Base-by-base conservation (phyloP, 2,329 filamentous ascomycete genomes). In the Sporothrix variecibatus region DNA sequence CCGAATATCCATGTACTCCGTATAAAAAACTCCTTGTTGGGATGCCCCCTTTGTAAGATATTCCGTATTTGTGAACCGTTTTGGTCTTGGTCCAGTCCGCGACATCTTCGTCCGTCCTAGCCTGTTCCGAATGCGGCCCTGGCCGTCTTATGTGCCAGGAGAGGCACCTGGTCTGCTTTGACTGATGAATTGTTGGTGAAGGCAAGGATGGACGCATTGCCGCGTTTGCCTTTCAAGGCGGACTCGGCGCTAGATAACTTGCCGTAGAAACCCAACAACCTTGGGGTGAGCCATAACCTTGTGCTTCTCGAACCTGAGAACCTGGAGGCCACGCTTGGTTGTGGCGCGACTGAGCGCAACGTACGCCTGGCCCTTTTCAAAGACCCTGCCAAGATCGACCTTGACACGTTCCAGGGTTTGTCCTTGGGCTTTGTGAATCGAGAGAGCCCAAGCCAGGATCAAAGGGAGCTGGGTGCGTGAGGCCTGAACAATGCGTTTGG, bases 351-450 rank as follows among this genome's bases (percentile, higher is more conserved):
- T 97, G 17, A 99, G 89, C 71, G 96, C 96, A 71, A 99, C 96
- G 80, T 99, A 99, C 6, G 96, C 96, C 82, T 99, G 96, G 0
- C 96, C 96, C 82, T 97, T 98, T 81, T 99, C 96, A 79, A 99
- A 99, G 0, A 97, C 93, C 76, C 90, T 92, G 40, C 94, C 93
- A 0, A 99, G 86, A 80, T 99, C 94, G 34, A 99, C 96, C 80
- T 97, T 97, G 75, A 99, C 96, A 70, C 95, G 88, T 80, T 97
- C 94, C 34, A 98, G 85, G 0, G 95, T 98, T 82, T 98, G 95
- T 1, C 95, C 95, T 81, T 98, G 95, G 0, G 96, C 96, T 83
- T 99, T 99, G 85, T 99, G 96, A 75, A 99, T 99, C 0, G 94
- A 97, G 26, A 99, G 84, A 1, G 96, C 96, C 96, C 96, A 99